These are phyloP conservation scores for Euphorbia tirucalli DNA, from an alignment of 345 rosid genomes.

Conservation along the genomic window DNA sequence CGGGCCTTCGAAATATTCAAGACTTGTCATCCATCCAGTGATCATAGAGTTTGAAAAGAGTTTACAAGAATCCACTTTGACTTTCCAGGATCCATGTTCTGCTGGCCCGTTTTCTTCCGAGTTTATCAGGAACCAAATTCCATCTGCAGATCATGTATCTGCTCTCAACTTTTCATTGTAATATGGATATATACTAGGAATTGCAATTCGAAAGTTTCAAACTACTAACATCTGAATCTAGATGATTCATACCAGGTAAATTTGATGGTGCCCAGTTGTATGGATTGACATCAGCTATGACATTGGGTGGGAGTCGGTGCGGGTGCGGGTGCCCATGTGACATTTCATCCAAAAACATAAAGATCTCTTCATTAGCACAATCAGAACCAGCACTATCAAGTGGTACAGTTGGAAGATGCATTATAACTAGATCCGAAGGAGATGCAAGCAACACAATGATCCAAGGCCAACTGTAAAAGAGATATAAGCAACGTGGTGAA, in stretches of 20 bases:
- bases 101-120: constrained; percentile 18
- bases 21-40: constrained; percentile 45
- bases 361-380: constrained; percentile 23
- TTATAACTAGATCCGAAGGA: constrained; percentile 1
- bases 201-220: too few species aligned
- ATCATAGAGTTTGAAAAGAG: constrained; percentile 33
- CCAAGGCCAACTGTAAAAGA: not conserved
- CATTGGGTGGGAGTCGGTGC: constrained; percentile 44
- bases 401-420: constrained; percentile 21
- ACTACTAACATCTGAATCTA: not conserved
- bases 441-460: constrained; percentile 1
- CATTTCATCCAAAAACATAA: constrained; percentile 24
- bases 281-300: constrained; percentile 33
- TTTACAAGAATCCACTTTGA: constrained; percentile 35
- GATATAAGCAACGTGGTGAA: not conserved
- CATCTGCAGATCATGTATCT: constrained; percentile 24
- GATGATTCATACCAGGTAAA: constrained; percentile 33
- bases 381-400: constrained; percentile 13
- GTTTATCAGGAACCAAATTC: constrained; percentile 37
- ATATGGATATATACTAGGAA: too few species aligned
- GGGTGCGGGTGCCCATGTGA: constrained; percentile 28
- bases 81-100: constrained; percentile 41
- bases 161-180: not conserved
- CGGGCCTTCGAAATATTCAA: constrained; percentile 39
- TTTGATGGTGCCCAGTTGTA: constrained; percentile 22